A percentile compares a stretch with the other conserved stretches of the same genome.
phyloP scores from a whole-genome alignment of 1,284 basidiomycete genomes.

The Coniferiporia weirii region DNA sequence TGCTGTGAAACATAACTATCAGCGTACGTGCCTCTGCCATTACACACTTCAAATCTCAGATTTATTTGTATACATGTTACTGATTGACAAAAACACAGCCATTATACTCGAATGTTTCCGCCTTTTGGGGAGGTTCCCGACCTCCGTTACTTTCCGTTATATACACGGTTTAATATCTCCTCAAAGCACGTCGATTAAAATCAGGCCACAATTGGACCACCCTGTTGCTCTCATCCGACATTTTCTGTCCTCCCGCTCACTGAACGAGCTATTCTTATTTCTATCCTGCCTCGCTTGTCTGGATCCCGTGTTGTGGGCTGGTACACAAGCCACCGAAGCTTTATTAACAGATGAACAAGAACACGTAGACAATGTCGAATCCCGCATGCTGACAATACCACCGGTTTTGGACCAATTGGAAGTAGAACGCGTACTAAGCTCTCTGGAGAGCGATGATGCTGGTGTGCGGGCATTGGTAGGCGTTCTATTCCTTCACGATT shows the following conservation, averaged over 20 bases:
- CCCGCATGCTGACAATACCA: constrained; percentile 32
- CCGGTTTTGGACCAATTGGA: constrained; percentile 59
- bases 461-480: constrained; percentile 55
- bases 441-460: constrained; percentile 54
- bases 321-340: constrained; percentile 23
- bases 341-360: neutral
- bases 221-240: constrained; percentile 47
- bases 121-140: constrained; percentile 30
- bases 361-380: neutral
- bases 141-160: constrained; percentile 27
- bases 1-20: constrained; percentile 2
- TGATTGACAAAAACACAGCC: constrained; percentile 25
- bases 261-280: constrained; percentile 61
- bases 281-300: constrained; percentile 55
- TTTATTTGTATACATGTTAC: neutral
- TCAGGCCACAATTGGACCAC: constrained; percentile 25
- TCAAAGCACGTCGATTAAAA: neutral
- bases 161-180: constrained; percentile 24
- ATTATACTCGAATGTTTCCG: constrained; percentile 46
- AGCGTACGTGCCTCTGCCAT: constrained; percentile 3
- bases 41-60: neutral
- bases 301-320: constrained; percentile 60
- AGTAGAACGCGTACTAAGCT: constrained; percentile 61
- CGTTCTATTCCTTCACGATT: constrained; percentile 7
- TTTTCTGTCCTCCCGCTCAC: constrained; percentile 48